Evolutionary conservation across 495 filamentous ascomycete species (phyloP), one percentile per base, ranked within the genome.

Genomic region (Elasticomyces elasticus): DNA sequence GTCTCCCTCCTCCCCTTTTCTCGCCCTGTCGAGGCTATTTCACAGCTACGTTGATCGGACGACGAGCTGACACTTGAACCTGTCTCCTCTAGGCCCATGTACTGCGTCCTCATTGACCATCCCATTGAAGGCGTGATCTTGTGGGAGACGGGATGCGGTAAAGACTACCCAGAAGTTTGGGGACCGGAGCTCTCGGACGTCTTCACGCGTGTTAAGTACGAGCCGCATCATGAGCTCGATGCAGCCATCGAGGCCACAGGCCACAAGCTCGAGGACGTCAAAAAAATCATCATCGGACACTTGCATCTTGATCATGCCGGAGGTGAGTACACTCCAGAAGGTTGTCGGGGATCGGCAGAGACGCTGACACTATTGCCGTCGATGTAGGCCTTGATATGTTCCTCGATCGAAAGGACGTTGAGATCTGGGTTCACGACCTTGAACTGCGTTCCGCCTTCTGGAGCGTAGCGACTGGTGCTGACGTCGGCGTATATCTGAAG

Each of bases 231-330:
- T 33, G 66, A 70, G 28, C 65, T 79, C 1, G 72, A 72, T 1
- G 67, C 62, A 1, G 73, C 74, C 5, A 74, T 79, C 46, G 63
- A 68, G 28, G 63, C 62, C 1, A 72, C 74, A 0, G 76, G 76
- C 3, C 64, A 77, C 40, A 63, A 71, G 28, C 71, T 79, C 17
- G 69, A 74, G 44, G 75, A 79, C 56, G 60, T 79, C 13, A 76
- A 77, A 54, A 75, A 71, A 28, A 69, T 78, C 1, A 69, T 79
- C 15, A 70, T 79, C 17, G 74, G 77, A 0, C 77, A 79, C 47
- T 56, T 79, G 40, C 77, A 79, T 49, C 56, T 77, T 1, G 75
- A 79, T 31, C 76, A 79, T 60, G 76, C 76, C 0, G 76, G 76
- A 0, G 76, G n/a, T n/a, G n/a, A n/a, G n/a, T n/a, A n/a, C n/a